Base-by-base conservation (phyloP, 2,329 filamentous ascomycete species). In the Xylariomycetidae sp. region DNA sequence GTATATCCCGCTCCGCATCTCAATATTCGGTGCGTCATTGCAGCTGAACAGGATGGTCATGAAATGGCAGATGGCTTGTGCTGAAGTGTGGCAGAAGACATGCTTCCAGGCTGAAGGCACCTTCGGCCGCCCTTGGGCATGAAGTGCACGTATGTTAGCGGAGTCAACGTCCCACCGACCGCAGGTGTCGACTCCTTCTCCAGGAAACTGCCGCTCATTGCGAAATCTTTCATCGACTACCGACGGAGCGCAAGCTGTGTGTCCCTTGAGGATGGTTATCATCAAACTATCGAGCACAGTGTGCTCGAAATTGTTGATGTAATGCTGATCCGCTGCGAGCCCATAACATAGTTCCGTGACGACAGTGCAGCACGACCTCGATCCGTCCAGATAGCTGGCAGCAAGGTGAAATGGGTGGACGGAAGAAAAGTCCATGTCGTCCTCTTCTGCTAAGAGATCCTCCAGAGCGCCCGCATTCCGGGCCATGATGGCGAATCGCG, bases 91-190 rank as follows among this genome's bases (percentile, higher is more conserved):
- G 33, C 63, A 67, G 36, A 67, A 66, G 29, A 56, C 59, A 39
- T 66, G 63, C 39, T 67, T 67, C 63, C 62, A 67, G 0, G 29
- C 10, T 3, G 38, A 32, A 1, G 63, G 63, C 14, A 61, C 54
- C 2, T 29, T 37, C 4, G 42, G 13, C 10, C 32, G 34, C 1
- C 58, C 59, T 2, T 34, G 40, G 2, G 42, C 44, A 9, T 57
- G 37, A 2, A 63, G 46, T 2, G 39, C 25, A 5, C 60, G 54
- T 20, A 59, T 34, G 29, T 48, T 57, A 5, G 51, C 43, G 1
- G 62, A 61, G 31, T 65, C 59, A 1, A 59, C 58, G 36, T 63
- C 56, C 61, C 61, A 65, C 22, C 62, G 49, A n/a, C 63, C 62
- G 36, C 62, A 65, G 8, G 63, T 56, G 27, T 64, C 60, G 4